Evolutionary conservation across 257 asterid genomes (phyloP), one percentile per base, ranked within the genome.

Genomic region (Fraxinus quadrangulata): DNA sequence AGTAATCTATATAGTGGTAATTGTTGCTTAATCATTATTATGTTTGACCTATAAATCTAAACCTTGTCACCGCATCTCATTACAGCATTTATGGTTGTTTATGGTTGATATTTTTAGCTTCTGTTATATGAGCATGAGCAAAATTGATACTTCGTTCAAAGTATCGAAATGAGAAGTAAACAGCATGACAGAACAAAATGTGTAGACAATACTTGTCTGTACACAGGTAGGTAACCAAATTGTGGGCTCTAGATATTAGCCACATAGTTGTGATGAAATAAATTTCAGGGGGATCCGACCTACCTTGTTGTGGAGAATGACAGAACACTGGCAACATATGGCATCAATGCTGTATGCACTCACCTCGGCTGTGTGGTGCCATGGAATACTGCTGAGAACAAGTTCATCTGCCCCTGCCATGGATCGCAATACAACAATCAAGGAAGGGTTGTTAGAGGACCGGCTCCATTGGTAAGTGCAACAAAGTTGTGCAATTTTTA

Each of bases 311-410:
- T 95, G 88, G 99, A 93, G 90, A 86, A 73, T 3, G 99, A 95
- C 84, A 89, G 83, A 85, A 91, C 97, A 28, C 91, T 93, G 51
- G 98, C 98, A 16, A 93, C 98, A 0, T 95, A 89, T 72, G 97
- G 98, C 0, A 93, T 95, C 80, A 95, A 95, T 4, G 99, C 92
- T 0, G 98, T 93, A 34, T 95, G 99, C 78, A 93, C 97, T 17
- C 99, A 95, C 80, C 99, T 95, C 73, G 99, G 99, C 51, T 95
- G 98, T 84, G 99, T 95, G 0, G 99, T 95, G 67, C 98, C 99
- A 16, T 95, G 89, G 88, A 95, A 95, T 59, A 17, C 86, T 6
- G 97, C 98, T 14, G 99, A 95, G 90, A 95, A 90, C 82, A 95
- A 93, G 89, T 95, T 93, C 89, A 78, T 93, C 61, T 95, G 99